Base-by-base conservation (phyloP, 2,329 filamentous ascomycete genomes). In the Chrysoporthe austroafricana region DNA sequence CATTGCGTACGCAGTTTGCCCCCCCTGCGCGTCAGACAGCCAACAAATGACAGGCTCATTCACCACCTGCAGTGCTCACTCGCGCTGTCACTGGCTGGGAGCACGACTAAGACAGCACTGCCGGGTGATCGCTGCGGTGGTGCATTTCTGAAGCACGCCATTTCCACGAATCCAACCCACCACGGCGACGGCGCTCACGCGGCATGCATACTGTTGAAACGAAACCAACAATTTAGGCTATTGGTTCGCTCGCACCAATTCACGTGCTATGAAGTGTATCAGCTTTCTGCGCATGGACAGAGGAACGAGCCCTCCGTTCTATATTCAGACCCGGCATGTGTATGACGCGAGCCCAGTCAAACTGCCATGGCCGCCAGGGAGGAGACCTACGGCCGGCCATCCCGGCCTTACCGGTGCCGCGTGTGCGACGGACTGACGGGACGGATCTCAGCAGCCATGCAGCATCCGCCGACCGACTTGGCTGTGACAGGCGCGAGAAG, bases 281-380 rank as follows among this genome's bases (percentile, higher is more conserved):
- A 13, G 39, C 46, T 18, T 57, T 44, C 21, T 63, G 54, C 56
- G 11, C 46, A 42, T 54, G 16, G 36, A 61, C 52, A 54, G 48
- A 62, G 57, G n/a, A 44, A 56, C 46, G 16, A 26, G 63, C 39
- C 48, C 34, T 62, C 50, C 43, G 58, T 62, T 61, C 50, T 50
- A 44, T 18, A 63, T 43, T 34, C 7, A 34, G 18, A 68, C 63
- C 66, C 63, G 50, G 66, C 58, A 57, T 68, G 64, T 32, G 52
- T 43, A 50, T 58, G n/a, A 56, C 13, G 42, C 60, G 21, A 42
- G 58, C 48, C 63, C 63, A 66, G 62, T 68, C 63, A 68, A 68
- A 50, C 58, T 44, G 63, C 4, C 46, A 39, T 48, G 50, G 57
- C 50, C 26, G 43, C 44, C 42, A 36, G 39, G 5, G 11, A 52